A percentile compares a stretch with the other conserved stretches of the same genome.
Evolutionary conservation across 768 basidiomycete species (phyloP).

Genomic region (Rickenella mellea): DNA sequence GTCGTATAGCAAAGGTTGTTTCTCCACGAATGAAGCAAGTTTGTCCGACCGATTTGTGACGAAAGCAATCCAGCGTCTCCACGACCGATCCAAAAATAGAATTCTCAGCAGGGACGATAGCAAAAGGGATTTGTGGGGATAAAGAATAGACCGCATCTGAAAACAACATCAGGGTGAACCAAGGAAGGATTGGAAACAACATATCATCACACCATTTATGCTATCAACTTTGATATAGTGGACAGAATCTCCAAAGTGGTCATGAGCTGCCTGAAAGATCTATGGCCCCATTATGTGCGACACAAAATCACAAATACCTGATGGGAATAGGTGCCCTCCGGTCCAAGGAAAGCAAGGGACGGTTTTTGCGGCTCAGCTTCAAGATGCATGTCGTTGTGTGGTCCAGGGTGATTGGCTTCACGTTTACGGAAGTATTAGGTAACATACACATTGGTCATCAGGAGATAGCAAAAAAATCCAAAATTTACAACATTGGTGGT

Average conservation of each 20-base stretch:
- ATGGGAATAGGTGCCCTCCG: slow-evolving; percentile 64
- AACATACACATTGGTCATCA: no score
- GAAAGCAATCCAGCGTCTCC: slow-evolving; percentile 65
- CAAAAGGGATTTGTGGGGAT: slow-evolving; percentile 34
- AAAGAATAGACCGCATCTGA: slow-evolving; percentile 54
- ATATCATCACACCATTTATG: slow-evolving; percentile 24
- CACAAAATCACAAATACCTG: slow-evolving; percentile 27
- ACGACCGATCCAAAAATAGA: slow-evolving; percentile 63
- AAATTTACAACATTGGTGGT: no score
- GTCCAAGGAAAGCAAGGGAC: slow-evolving; percentile 50
- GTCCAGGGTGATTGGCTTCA: no score
- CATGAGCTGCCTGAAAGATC: slow-evolving; percentile 32
- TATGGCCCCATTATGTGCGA: slow-evolving; percentile 10
- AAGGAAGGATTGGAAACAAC: slow-evolving; percentile 1
- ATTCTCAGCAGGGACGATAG: slow-evolving; percentile 77
- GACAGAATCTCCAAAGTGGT: slow-evolving; percentile 34
- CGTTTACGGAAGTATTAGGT: no score
- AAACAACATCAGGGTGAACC: not conserved
- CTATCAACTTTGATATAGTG: slow-evolving; percentile 31
- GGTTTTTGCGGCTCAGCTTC: slow-evolving; percentile 4
- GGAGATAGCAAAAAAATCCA: no score
- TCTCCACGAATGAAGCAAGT: slow-evolving; percentile 50
- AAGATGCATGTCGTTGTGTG: not conserved
- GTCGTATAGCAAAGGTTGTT: slow-evolving; percentile 49
- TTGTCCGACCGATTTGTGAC: slow-evolving; percentile 26